Evolutionary conservation across 768 basidiomycete species (phyloP).

Genomic region (Amanita pallidorosea): DNA sequence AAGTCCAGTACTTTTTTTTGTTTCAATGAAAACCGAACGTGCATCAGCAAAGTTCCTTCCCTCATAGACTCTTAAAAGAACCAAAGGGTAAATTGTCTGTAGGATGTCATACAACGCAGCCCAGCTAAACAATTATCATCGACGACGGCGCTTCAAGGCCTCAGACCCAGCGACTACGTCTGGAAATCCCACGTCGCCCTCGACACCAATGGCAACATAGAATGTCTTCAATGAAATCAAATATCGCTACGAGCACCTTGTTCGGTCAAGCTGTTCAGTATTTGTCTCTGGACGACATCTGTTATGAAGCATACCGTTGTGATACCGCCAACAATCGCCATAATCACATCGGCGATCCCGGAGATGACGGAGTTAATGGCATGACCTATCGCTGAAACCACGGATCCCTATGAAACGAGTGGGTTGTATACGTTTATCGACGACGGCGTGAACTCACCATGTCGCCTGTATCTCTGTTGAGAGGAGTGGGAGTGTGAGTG

Average conservation of each 20-base stretch:
- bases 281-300: neutral
- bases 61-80: too few relatives aligned
- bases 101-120: too few relatives aligned
- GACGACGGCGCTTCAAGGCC: too few relatives aligned
- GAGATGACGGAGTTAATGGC: slow-evolving; percentile 50
- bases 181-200: neutral
- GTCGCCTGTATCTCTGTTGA: too few relatives aligned
- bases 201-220: slow-evolving; percentile 39
- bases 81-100: too few relatives aligned
- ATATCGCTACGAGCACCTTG: slow-evolving; percentile 56
- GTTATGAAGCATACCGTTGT: slow-evolving; percentile 34
- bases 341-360: slow-evolving; percentile 47
- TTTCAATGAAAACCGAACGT: too few relatives aligned
- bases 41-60: too few relatives aligned
- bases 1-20: too few relatives aligned
- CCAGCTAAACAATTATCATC: too few relatives aligned
- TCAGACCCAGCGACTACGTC: neutral
- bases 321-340: slow-evolving; percentile 49
- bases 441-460: neutral
- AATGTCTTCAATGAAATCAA: slow-evolving; percentile 48
- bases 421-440: too few relatives aligned
- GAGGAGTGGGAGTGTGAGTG: too few relatives aligned
- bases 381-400: slow-evolving; percentile 54
- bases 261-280: neutral
- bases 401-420: slow-evolving; percentile 34